Evolutionary conservation across 805 yeast species (phyloP), one percentile per base, ranked within the genome.

Genomic region (Saccharomyces eubayanus): DNA sequence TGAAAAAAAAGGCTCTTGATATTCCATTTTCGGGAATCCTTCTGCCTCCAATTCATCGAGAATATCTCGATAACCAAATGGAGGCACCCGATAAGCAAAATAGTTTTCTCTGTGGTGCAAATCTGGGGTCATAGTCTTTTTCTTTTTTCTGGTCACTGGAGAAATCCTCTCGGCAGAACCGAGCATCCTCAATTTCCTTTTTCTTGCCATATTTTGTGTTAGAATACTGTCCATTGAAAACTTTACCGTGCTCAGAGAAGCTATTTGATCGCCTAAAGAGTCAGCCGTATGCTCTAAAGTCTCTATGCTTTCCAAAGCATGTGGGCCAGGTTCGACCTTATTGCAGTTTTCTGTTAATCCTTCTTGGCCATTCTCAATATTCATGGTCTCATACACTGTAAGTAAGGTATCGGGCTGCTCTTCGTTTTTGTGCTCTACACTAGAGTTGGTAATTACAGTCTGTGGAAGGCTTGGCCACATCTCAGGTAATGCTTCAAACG

Each of bases 1-100:
- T 28, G 83, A 77, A 59, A 81, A 91, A 58, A 70, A 81, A 0
- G 97, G 96, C 57, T 80, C 85, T 1, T 60, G 54, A 62, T 85
- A 84, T 12, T 81, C 76, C 12, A 80, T 68, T 57, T 77, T 74
- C 2, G 86, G 76, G 12, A 77, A 59, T 0, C 83, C 84, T 28
- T 64, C 58, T 0, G 66, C 66, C 31, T 77, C 81, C 30, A 87
- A 71, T 12, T 84, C 78, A 27, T 70, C 64, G 4, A 74, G 63
- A 16, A 83, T 73, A 48, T 73, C 76, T 3, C 47, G 41, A 31
- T 55, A 59, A 1, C 53, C 40, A 0, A 76, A 51, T 10, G 62
- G 58, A 6, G 62, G 54, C 2, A 31, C 49, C 28, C 69, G 55
- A 30, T 55, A 62, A 11, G 20, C 10, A 31, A 45, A 59, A 2